phyloP scores from a whole-genome alignment of 129 eudicot genomes.

The Logfia minima region DNA sequence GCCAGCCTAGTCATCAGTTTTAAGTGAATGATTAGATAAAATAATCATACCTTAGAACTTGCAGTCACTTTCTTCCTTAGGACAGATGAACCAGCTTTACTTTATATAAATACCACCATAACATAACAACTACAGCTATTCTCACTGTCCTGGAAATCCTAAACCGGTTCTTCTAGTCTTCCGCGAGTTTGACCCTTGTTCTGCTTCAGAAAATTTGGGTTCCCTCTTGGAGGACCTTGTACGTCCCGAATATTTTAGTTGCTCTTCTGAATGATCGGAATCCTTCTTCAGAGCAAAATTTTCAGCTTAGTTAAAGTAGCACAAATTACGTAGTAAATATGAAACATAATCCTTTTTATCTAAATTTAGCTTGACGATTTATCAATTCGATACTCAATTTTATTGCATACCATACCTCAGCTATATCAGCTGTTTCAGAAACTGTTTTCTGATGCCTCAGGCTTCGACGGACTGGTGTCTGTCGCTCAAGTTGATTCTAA shows the following conservation, averaged over 20 bases:
- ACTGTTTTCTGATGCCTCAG: constrained; percentile 31
- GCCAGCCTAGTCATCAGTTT: background rate
- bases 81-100: background rate
- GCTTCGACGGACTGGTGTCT: constrained; percentile 36
- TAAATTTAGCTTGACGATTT: background rate
- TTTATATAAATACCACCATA: background rate
- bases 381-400: background rate
- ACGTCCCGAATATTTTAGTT: constrained; percentile 19
- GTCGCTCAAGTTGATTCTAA: constrained; percentile 29
- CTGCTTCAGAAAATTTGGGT: constrained; percentile 16
- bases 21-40: background rate
- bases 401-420: constrained; percentile 27
- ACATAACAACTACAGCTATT: constrained; percentile 2
- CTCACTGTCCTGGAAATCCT: constrained; percentile 11
- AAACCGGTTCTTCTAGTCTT: constrained; percentile 34
- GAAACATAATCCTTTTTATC: background rate
- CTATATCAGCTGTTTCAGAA: constrained; percentile 28
- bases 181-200: constrained; percentile 25
- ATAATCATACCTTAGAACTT: background rate
- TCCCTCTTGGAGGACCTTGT: constrained; percentile 33
- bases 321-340: background rate
- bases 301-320: constrained; percentile 7
- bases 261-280: constrained; percentile 25
- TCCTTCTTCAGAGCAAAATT: constrained; percentile 16
- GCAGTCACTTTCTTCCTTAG: background rate